These are phyloP conservation scores for Diaporthe ampelina DNA, from an alignment of 2,329 filamentous ascomycete genomes.

Conservation along the genomic window DNA sequence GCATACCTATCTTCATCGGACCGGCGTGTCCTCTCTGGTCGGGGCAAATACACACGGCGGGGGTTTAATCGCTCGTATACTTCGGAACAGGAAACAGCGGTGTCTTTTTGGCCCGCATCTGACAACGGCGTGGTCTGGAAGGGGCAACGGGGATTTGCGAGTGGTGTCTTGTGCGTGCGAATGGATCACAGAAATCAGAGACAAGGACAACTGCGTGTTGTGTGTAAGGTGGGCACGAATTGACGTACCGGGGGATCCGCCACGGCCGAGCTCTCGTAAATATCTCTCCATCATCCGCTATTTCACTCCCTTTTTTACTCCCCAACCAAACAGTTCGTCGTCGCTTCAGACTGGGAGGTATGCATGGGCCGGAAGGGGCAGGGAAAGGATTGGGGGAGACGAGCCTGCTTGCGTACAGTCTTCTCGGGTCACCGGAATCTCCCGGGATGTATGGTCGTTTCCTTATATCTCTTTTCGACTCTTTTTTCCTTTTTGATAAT, in stretches of 20 bases:
- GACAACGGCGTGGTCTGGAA: constrained; percentile 42
- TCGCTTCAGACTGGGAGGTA: constrained; percentile 23
- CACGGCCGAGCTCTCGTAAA: constrained; percentile 39
- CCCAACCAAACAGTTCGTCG: constrained; percentile 12
- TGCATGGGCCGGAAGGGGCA: constrained; percentile 13
- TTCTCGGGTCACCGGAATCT: constrained; percentile 35
- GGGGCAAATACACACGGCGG: constrained; percentile 42
- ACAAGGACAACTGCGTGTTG: constrained; percentile 41
- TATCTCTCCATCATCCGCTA: constrained; percentile 37
- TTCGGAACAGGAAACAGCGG: constrained; percentile 43
- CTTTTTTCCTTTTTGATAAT: constrained; percentile 41
- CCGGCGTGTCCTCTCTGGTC: constrained; percentile 45
- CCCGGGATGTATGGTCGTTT: constrained; percentile 37
- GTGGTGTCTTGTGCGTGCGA: constrained; percentile 38
- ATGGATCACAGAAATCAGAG: constrained; percentile 40
- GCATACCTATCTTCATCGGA: constrained; percentile 44
- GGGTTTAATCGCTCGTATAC: constrained; percentile 42
- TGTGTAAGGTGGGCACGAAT: constrained; percentile 39
- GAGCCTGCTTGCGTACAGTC: constrained; percentile 38
- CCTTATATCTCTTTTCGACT: constrained; percentile 42
- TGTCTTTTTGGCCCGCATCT: constrained; percentile 41
- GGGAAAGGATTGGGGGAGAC: neutral
- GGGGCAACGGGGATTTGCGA: constrained; percentile 37
- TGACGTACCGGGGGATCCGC: constrained; percentile 38
- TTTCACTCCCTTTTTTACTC: neutral